phyloP scores from a whole-genome alignment of 1,284 basidiomycete species.

The Irpex sp. region DNA sequence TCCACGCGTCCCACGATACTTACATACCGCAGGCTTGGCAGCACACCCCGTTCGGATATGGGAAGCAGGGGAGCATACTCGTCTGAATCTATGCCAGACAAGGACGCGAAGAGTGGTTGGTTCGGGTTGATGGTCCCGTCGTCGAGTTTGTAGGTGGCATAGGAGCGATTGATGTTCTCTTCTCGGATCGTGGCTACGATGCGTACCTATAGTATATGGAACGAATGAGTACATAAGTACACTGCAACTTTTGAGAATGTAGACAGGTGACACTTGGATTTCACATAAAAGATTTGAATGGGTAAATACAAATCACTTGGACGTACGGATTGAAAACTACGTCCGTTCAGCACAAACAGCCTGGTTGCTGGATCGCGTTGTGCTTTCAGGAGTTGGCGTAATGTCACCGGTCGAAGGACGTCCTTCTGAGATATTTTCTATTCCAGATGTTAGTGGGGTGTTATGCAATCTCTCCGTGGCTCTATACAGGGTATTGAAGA shows the following conservation, averaged over 20 bases:
- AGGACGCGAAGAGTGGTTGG: constrained; percentile 13
- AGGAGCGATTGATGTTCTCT: constrained; percentile 35
- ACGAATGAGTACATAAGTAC: not conserved
- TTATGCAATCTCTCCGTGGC: not conserved
- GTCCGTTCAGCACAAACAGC: constrained; percentile 54
- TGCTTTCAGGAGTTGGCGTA: constrained; percentile 55
- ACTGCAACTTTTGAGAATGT: constrained; percentile 28
- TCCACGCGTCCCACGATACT: constrained; percentile 18
- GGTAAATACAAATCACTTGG: not conserved
- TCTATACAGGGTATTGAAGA: no score
- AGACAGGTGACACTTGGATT: not conserved
- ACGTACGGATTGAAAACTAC: constrained; percentile 33
- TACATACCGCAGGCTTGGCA: constrained; percentile 19
- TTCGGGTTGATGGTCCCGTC: constrained; percentile 29
- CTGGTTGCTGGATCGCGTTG: constrained; percentile 41
- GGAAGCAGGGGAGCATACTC: not conserved
- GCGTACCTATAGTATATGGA: constrained; percentile 32
- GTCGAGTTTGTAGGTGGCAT: constrained; percentile 45
- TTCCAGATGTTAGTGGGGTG: not conserved
- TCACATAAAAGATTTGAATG: not conserved
- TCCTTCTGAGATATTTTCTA: not conserved
- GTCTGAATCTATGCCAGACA: not conserved
- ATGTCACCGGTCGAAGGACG: constrained; percentile 54
- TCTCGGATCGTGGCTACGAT: constrained; percentile 45
- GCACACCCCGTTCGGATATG: not conserved